Evolutionary conservation across 495 filamentous ascomycete species (phyloP).

Genomic region (Neurospora sp.): DNA sequence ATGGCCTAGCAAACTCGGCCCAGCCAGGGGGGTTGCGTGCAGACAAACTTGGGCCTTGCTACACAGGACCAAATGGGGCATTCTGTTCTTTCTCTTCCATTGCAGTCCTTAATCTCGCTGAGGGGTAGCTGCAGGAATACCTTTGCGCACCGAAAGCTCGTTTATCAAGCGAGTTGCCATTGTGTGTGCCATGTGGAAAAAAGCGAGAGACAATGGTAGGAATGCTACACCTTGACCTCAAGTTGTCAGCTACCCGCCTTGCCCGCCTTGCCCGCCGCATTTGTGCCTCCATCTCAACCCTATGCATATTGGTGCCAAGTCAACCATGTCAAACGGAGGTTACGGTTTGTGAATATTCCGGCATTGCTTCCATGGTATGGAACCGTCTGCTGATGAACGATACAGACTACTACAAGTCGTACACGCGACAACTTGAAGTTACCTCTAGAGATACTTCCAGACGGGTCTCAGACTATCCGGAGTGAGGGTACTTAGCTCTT

Average conservation of each 20-base stretch:
- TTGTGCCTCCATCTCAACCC: constrained; percentile 8
- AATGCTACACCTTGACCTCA: neutral
- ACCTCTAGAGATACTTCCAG: neutral
- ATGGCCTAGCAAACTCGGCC: neutral
- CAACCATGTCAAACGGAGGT: neutral
- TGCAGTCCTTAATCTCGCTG: constrained; percentile 13
- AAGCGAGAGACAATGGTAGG: neutral
- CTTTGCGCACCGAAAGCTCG: neutral
- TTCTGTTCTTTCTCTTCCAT: neutral
- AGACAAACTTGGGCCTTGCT: neutral
- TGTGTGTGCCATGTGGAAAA: neutral
- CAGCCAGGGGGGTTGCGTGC: neutral
- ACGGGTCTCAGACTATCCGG: neutral
- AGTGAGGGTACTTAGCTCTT: neutral
- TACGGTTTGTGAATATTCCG: neutral
- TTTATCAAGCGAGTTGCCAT: neutral
- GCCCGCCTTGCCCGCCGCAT: neutral
- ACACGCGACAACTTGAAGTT: neutral
- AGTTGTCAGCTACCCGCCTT: neutral
- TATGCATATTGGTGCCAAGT: constrained; percentile 10
- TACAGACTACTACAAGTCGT: neutral
- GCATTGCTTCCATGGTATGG: neutral
- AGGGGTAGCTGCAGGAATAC: constrained; percentile 5
- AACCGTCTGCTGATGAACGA: neutral
- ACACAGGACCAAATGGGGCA: neutral